These are phyloP conservation scores for Tagetes patula DNA, from an alignment of 129 eudicot species.

Conservation along the genomic window DNA sequence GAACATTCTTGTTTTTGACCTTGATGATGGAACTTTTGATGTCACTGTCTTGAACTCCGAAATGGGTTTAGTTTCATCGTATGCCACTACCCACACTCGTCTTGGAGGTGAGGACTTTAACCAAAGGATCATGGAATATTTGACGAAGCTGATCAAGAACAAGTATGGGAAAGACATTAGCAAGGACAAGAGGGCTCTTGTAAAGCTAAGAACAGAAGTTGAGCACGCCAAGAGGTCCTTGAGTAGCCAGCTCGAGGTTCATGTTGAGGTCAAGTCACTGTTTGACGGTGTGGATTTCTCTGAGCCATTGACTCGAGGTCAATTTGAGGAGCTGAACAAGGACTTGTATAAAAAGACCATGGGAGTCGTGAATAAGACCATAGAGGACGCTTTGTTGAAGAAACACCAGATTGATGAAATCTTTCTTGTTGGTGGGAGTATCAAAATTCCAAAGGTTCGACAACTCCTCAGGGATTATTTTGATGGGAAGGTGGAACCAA, in stretches of 20 bases:
- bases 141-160: not conserved
- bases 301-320: not conserved
- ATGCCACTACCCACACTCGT: not conserved
- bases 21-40: no score
- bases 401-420: not conserved
- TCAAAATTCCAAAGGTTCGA: not conserved
- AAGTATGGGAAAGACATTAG: not conserved
- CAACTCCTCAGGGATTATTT: not conserved
- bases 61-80: no score
- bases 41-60: no score
- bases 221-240: no score
- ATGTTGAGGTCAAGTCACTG: not conserved
- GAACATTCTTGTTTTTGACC: no score
- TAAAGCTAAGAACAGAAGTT: no score
- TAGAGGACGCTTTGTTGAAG: not conserved
- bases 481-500: not conserved
- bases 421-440: not conserved
- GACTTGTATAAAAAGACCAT: not conserved
- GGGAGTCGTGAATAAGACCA: not conserved
- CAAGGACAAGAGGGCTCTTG: not conserved
- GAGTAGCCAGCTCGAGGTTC: no score
- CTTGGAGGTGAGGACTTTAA: not conserved
- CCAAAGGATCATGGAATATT: not conserved
- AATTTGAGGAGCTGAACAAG: not conserved
- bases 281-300: not conserved